Percentiles rank a stretch among this genome's conserved stretches.
Conservation (phyloP, 1,284 basidiomycete species). For the Stygiomarasmius scandens region DNA sequence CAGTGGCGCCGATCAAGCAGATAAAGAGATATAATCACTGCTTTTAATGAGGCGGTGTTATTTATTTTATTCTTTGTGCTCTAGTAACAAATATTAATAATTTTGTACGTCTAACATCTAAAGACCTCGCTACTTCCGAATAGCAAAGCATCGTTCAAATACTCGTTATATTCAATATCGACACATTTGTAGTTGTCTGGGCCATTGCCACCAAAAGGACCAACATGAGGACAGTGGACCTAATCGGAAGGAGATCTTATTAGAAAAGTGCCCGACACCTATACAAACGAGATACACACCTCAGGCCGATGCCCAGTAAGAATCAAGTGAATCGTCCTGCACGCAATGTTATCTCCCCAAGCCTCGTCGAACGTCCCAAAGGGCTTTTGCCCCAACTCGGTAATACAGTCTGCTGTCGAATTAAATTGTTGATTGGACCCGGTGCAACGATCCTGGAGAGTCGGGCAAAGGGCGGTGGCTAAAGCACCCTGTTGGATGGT, state of each 20-base stretch:
- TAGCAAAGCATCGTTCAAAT: background rate
- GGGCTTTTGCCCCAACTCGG: slow-evolving; percentile 1
- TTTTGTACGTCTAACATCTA: too few species aligned
- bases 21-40: too few species aligned
- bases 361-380: slow-evolving; percentile 10
- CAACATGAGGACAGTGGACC: slow-evolving; percentile 13
- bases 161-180: background rate
- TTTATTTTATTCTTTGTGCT: too few species aligned
- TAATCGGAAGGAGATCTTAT: background rate
- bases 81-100: too few species aligned
- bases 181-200: background rate
- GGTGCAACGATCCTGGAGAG: background rate
- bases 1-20: too few species aligned
- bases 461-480: background rate
- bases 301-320: slow-evolving; percentile 6
- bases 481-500: background rate
- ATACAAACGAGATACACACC: background rate
- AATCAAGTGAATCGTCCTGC: slow-evolving; percentile 9
- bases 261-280: background rate
- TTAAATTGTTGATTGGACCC: slow-evolving; percentile 4
- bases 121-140: background rate
- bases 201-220: slow-evolving; percentile 1
- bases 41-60: too few species aligned
- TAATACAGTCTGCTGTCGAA: background rate
- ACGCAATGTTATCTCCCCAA: slow-evolving; percentile 14